A percentile compares a stretch with the other conserved stretches of the same genome.
Conservation (phyloP, 495 filamentous ascomycete species). For the Talaromyces nanjingensis region DNA sequence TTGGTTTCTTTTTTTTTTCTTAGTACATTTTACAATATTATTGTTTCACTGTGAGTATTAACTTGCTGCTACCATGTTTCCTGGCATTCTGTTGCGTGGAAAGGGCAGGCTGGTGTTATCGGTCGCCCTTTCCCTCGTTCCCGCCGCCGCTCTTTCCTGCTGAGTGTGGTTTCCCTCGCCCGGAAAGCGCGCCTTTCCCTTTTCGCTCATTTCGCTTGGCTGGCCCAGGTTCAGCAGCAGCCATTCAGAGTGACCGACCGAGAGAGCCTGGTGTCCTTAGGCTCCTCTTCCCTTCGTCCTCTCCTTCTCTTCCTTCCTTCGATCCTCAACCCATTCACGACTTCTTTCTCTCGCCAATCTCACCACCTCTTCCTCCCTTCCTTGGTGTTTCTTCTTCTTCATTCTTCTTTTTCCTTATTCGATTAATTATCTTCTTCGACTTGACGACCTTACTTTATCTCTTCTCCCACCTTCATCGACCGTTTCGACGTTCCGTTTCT, state of each 20-base stretch:
- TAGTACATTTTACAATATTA: background rate
- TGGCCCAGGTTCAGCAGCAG: conserved; percentile 12
- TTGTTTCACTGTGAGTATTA: background rate
- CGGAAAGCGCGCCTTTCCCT: conserved; percentile 24
- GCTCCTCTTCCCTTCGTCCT: conserved; percentile 16
- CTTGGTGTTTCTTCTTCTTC: background rate
- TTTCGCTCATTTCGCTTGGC: conserved; percentile 21
- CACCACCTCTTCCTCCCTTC: conserved; percentile 5
- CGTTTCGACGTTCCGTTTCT: conserved; percentile 25
- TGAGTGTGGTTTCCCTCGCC: background rate
- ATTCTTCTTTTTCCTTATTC: conserved; percentile 11
- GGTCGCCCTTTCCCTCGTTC: background rate
- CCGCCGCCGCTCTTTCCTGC: background rate
- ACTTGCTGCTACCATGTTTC: background rate
- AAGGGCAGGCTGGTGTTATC: background rate
- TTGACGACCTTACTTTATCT: conserved; percentile 15
- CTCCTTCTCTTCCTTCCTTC: conserved; percentile 12
- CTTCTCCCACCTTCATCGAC: conserved; percentile 7
- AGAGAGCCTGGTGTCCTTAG: conserved; percentile 12
- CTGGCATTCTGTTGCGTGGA: background rate
- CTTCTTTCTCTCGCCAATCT: conserved; percentile 26
- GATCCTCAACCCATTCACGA: conserved; percentile 11
- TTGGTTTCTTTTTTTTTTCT: background rate
- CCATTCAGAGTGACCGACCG: background rate
- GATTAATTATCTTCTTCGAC: conserved; percentile 14